A percentile compares a stretch with the other conserved stretches of the same genome.
phyloP scores from a whole-genome alignment of 805 yeast species.

The Yarrowia yakushimensis region DNA sequence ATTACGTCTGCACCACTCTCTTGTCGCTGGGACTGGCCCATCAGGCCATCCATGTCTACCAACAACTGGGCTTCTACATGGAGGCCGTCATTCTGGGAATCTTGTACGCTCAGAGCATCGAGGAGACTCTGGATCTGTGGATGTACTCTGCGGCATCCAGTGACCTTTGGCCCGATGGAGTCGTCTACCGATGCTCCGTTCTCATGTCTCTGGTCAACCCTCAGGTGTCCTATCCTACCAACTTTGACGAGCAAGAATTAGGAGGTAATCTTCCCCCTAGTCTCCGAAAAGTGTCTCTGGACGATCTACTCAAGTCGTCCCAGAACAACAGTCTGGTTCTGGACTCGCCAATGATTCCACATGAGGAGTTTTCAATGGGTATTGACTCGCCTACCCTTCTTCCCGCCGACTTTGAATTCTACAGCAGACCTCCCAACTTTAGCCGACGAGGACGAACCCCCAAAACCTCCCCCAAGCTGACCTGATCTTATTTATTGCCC shows the following conservation, averaged over 20 bases:
- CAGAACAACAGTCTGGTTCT: not conserved
- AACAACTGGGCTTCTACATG: slow-evolving; percentile 15
- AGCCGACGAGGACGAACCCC: slow-evolving; percentile 8
- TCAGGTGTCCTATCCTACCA: not conserved
- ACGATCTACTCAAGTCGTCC: slow-evolving; percentile 4
- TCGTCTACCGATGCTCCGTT: not conserved
- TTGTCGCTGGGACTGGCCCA: slow-evolving; percentile 8
- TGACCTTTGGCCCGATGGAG: slow-evolving; percentile 16
- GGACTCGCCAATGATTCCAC: slow-evolving; percentile 9
- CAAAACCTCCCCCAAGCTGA: not conserved
- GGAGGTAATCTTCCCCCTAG: not conserved
- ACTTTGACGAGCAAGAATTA: not conserved
- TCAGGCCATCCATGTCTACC: slow-evolving; percentile 13
- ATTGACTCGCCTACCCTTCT: slow-evolving; percentile 5
- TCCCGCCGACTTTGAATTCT: not conserved
- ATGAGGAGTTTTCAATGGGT: not conserved
- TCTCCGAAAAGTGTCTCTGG: not conserved
- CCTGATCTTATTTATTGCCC: not conserved
- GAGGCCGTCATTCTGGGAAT: slow-evolving; percentile 16
- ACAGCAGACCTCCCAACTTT: slow-evolving; percentile 10
- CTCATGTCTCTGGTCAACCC: slow-evolving; percentile 20
- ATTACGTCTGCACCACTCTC: slow-evolving; percentile 2
- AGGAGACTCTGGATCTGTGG: slow-evolving; percentile 16
- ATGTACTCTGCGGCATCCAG: slow-evolving; percentile 15
- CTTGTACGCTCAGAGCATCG: slow-evolving; percentile 13